Percentiles rank a stretch among this genome's conserved stretches.
These are phyloP conservation scores for Dryas integrifolia DNA, from an alignment of 331 rosid species.

Conservation along the genomic window DNA sequence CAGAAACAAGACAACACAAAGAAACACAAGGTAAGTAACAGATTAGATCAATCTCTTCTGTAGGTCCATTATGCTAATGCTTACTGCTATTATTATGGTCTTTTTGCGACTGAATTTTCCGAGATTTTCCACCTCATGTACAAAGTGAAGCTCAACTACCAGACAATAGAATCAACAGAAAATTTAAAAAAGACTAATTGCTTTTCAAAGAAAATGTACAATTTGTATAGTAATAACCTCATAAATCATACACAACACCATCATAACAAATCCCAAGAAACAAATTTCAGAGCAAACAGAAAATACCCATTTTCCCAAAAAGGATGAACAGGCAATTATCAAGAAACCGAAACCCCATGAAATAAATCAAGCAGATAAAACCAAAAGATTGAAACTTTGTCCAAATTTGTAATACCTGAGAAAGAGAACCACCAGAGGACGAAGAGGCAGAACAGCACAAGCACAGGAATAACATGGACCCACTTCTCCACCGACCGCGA, in stretches of 20 bases:
- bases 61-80: neutral
- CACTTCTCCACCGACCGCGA: slow-evolving; percentile 27
- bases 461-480: slow-evolving; percentile 40
- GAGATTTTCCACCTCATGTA: neutral
- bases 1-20: neutral
- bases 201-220: neutral
- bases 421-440: slow-evolving; percentile 62
- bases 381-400: neutral
- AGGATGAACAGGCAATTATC: neutral
- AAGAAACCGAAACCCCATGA: slow-evolving; percentile 1
- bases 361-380: neutral
- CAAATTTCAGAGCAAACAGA: neutral
- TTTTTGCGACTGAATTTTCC: too few relatives aligned
- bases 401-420: slow-evolving; percentile 36
- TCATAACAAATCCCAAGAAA: neutral
- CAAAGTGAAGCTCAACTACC: neutral
- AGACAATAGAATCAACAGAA: too few relatives aligned
- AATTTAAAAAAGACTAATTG: neutral
- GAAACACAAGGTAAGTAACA: neutral
- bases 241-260: neutral
- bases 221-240: neutral
- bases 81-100: too few relatives aligned
- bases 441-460: slow-evolving; percentile 45
- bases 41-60: neutral
- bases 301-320: neutral